phyloP scores from a whole-genome alignment of 164 flowering plant species.

The Kingdonia uniflora region DNA sequence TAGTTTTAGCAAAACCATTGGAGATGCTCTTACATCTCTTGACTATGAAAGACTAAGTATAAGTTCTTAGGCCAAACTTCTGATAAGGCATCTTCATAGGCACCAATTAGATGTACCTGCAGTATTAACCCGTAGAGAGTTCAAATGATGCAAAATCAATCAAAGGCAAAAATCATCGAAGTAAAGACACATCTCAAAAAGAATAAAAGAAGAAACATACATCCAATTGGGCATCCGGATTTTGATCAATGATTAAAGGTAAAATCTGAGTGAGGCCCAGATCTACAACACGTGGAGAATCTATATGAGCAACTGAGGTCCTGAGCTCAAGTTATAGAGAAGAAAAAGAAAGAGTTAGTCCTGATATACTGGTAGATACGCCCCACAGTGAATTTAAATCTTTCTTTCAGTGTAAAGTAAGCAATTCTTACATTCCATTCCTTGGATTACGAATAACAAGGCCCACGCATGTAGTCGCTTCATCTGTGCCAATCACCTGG shows the following conservation, averaged over 20 bases:
- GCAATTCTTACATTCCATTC: conserved; percentile 61
- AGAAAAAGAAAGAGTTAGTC: conserved; percentile 1
- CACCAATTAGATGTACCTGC: conserved; percentile 95
- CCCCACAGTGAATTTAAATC: too few relatives aligned
- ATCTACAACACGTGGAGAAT: conserved; percentile 57
- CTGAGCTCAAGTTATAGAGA: conserved; percentile 27
- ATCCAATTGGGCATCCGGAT: conserved; percentile 42
- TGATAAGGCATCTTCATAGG: conserved; percentile 52
- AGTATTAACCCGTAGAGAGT: conserved; percentile 8
- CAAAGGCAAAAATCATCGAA: neutral
- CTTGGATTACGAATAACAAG: conserved; percentile 57
- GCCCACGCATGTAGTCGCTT: conserved; percentile 95
- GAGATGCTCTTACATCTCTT: conserved; percentile 10
- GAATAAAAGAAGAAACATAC: conserved; percentile 24
- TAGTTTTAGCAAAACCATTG: neutral
- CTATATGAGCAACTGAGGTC: conserved; percentile 88
- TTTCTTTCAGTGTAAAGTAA: too few relatives aligned
- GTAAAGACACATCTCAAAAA: neutral
- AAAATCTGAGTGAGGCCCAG: conserved; percentile 69
- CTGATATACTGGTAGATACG: too few relatives aligned
- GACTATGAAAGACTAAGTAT: conserved; percentile 16
- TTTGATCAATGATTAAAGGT: conserved; percentile 31
- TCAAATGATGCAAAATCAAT: conserved; percentile 2
- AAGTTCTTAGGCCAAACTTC: conserved; percentile 36
- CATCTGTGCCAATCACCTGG: conserved; percentile 86